Base-by-base conservation (phyloP, 345 rosid species). In the Lenwebbia sp. region DNA sequence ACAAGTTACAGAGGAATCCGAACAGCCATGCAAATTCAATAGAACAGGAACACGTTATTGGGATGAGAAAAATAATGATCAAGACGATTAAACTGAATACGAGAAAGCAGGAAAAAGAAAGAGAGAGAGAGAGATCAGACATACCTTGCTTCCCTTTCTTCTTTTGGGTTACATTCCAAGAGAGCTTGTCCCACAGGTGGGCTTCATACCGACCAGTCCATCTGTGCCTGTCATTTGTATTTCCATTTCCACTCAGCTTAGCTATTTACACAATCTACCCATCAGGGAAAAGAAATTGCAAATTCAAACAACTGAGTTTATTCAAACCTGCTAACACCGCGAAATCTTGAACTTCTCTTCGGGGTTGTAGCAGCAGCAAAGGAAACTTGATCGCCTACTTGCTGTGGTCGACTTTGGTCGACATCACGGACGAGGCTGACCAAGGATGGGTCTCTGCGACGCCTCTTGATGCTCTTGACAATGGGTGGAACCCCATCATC, bases 121-220 rank as follows among this genome's bases (percentile, higher is more conserved):
- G n/a, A 50, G 78, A 28, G 33, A 4, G 5, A 17, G 58, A 21
- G 11, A 28, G 19, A 23, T 1, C 40, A 26, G 54, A 87, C 51
- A 40, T 83, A 88, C 96, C 94, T 92, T 94, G 95, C 90, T 93
- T 93, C 53, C 96, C 96, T 89, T 93, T 94, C 91, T 93, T 93
- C 90, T 90, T 93, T 87, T 93, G 96, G 47, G 96, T 90, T 57
- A 89, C 89, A 82, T 93, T 94, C 95, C 96, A 94, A 3, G 95
- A 92, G 10, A 91, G 89, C 89, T 94, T 94, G 86, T 94, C 96
- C 96, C 96, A 94, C 88, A 94, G 65, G 82, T 92, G 96, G 44
- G 96, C 96, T 89, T 93, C 96, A 84, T 87, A 94, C 82, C 94
- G 87, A 15, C 95, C 94, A 6, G 96, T 94, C 95, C 94, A 94